A percentile compares a stretch with the other conserved stretches of the same genome.
Evolutionary conservation across 148 eudicot species (phyloP).

Genomic region (Selenicereus undatus): DNA sequence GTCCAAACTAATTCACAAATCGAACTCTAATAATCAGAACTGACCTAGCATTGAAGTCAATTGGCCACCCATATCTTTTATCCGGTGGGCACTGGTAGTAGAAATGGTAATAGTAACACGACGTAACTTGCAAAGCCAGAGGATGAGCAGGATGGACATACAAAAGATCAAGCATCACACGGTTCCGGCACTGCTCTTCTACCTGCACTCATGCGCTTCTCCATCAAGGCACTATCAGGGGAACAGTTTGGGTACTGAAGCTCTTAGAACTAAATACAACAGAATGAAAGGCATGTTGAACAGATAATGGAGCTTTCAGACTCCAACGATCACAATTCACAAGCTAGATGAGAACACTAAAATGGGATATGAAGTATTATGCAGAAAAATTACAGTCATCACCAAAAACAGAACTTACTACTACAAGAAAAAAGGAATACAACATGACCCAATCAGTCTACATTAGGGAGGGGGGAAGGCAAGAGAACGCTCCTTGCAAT

Average conservation of each 20-base stretch:
- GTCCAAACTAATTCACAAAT: neutral
- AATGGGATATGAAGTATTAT: neutral
- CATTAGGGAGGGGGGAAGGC: neutral
- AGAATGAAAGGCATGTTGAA: neutral
- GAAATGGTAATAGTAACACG: constrained; percentile 61
- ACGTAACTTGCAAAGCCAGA: constrained; percentile 48
- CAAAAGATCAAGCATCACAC: constrained; percentile 72
- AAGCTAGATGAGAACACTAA: neutral
- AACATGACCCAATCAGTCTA: neutral
- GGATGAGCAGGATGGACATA: constrained; percentile 70
- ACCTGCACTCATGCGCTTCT: constrained; percentile 37
- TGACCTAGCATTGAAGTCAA: constrained; percentile 65
- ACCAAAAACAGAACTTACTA: too few species aligned
- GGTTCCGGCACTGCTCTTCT: constrained; percentile 69
- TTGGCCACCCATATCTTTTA: constrained; percentile 53
- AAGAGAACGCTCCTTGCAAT: neutral
- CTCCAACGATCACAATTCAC: neutral
- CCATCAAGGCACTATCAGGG: neutral
- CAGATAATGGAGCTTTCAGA: neutral
- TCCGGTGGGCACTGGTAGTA: constrained; percentile 41
- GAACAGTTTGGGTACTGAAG: neutral
- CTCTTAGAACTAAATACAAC: neutral
- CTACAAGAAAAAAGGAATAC: too few species aligned
- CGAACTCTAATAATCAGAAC: constrained; percentile 5
- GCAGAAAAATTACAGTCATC: too few species aligned